A percentile compares a stretch with the other conserved stretches of the same genome.
Conservation (phyloP, 2,329 filamentous ascomycete genomes). For the Fusarium nurragi region DNA sequence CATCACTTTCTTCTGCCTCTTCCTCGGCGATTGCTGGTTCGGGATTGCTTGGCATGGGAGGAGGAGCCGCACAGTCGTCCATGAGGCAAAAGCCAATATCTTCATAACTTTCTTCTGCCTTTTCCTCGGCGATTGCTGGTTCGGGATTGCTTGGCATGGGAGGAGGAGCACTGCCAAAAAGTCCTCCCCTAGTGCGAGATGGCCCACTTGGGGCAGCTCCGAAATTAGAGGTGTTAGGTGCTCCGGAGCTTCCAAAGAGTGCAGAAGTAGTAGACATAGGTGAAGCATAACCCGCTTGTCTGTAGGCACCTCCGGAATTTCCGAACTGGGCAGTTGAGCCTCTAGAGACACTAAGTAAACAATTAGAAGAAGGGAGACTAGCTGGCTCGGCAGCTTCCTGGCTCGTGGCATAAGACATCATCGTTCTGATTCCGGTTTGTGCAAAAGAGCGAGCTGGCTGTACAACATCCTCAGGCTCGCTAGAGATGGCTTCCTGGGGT, state of each 20-base stretch:
- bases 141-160: background rate
- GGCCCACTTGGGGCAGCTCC: background rate
- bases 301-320: background rate
- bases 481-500: background rate
- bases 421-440: background rate
- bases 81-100: background rate
- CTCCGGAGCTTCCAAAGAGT: too few relatives aligned
- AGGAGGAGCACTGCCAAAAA: background rate
- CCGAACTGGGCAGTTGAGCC: background rate
- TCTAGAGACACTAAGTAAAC: too few relatives aligned
- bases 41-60: background rate
- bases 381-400: background rate
- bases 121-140: background rate
- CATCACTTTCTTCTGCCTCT: background rate
- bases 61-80: background rate
- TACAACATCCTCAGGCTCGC: fast-evolving
- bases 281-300: too few relatives aligned
- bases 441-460: background rate
- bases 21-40: background rate
- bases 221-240: background rate
- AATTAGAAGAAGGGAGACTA: background rate
- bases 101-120: background rate
- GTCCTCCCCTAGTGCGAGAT: background rate
- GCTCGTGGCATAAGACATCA: too few relatives aligned
- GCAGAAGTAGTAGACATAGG: too few relatives aligned